Conservation (phyloP, 2,329 filamentous ascomycete species). For the Alternaria ventricosa region DNA sequence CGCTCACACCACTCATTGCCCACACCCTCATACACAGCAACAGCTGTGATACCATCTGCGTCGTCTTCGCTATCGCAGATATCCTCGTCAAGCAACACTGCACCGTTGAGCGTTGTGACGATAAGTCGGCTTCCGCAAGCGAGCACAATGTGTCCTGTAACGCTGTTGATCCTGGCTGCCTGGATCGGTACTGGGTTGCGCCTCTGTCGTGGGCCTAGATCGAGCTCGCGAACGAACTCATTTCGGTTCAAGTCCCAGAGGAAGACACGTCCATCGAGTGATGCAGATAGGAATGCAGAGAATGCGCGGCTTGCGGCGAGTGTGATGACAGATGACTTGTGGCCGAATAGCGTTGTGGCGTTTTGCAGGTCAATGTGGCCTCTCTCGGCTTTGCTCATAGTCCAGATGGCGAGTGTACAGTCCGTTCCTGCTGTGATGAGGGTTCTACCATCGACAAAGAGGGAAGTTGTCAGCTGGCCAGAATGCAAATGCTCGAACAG, state of each 20-base stretch:
- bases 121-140: constrained; percentile 77
- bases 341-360: constrained; percentile 84
- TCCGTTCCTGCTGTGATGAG: constrained; percentile 92
- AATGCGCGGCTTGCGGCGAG: constrained; percentile 88
- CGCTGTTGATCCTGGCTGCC: constrained; percentile 86
- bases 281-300: constrained; percentile 84
- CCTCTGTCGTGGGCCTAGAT: constrained; percentile 44
- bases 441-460: constrained; percentile 88
- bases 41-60: constrained; percentile 75
- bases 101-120: constrained; percentile 88
- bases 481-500: constrained; percentile 94
- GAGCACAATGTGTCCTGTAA: constrained; percentile 87
- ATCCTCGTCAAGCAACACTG: constrained; percentile 79
- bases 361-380: constrained; percentile 76
- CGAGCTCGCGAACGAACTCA: constrained; percentile 80
- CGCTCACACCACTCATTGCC: constrained; percentile 92
- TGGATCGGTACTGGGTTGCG: constrained; percentile 54
- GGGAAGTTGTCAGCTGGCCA: constrained; percentile 81
- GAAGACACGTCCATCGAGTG: constrained; percentile 80
- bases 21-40: constrained; percentile 90
- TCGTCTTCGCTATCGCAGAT: constrained; percentile 71
- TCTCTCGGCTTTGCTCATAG: constrained; percentile 68
- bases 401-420: constrained; percentile 87
- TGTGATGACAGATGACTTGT: constrained; percentile 80
- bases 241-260: constrained; percentile 94